Evolutionary conservation across 345 rosid genomes (phyloP).

Genomic region (Salix caprea): DNA sequence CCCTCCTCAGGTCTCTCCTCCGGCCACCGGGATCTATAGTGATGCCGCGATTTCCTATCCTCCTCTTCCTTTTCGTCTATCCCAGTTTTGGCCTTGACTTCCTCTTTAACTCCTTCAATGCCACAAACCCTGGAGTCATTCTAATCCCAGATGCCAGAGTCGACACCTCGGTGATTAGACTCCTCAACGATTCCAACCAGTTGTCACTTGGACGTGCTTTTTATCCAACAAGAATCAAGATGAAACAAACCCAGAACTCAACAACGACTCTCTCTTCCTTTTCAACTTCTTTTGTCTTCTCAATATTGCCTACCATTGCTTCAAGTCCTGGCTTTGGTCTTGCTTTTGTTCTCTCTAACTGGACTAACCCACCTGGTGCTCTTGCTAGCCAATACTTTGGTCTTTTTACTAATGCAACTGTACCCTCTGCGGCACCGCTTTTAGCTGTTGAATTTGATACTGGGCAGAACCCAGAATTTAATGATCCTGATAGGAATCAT

Average conservation of each 20-base stretch:
- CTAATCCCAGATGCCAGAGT: slow-evolving; percentile 56
- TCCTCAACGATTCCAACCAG: slow-evolving; percentile 60
- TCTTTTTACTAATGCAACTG: slow-evolving; percentile 47
- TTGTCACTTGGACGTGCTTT: slow-evolving; percentile 59
- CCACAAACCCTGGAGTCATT: slow-evolving; percentile 35
- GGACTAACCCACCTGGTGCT: slow-evolving; percentile 65
- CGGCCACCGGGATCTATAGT: background rate
- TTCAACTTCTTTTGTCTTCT: slow-evolving; percentile 60
- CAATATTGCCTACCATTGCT: slow-evolving; percentile 43
- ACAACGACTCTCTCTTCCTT: slow-evolving; percentile 52
- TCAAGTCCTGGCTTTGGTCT: slow-evolving; percentile 83
- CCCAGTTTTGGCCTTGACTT: slow-evolving; percentile 38
- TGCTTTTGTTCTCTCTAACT: slow-evolving; percentile 72
- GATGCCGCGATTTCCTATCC: slow-evolving; percentile 13
- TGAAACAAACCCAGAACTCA: slow-evolving; percentile 44
- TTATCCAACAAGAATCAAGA: slow-evolving; percentile 45
- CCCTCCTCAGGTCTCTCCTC: background rate
- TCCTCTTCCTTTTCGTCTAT: background rate
- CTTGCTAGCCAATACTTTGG: slow-evolving; percentile 74
- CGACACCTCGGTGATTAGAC: slow-evolving; percentile 53
- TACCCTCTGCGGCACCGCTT: slow-evolving; percentile 46
- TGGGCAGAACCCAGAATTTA: slow-evolving; percentile 56
- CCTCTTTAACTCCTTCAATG: slow-evolving; percentile 57
- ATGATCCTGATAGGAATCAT: slow-evolving; percentile 66
- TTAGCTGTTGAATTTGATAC: slow-evolving; percentile 77